phyloP scores from a whole-genome alignment of 257 asterid genomes.

The Solanum sparsipilum region DNA sequence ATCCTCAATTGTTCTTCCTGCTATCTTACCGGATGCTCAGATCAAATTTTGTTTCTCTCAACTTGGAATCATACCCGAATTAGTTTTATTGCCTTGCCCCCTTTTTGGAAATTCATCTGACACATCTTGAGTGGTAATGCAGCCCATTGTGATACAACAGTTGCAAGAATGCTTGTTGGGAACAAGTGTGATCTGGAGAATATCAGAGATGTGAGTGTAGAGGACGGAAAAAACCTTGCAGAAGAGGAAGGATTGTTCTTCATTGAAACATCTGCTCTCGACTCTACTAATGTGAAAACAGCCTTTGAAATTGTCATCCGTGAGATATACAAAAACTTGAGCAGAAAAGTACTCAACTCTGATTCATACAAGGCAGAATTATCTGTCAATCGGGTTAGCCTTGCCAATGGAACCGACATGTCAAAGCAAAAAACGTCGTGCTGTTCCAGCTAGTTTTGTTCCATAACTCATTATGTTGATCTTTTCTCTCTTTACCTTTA shows the following conservation, averaged over 20 bases:
- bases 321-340: conserved; percentile 51
- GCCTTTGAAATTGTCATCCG: conserved; percentile 63
- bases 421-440: conserved; percentile 53
- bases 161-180: conserved; percentile 60
- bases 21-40: not conserved
- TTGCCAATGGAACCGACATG: conserved; percentile 30
- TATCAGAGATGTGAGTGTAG: conserved; percentile 58
- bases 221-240: conserved; percentile 51
- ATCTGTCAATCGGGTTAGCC: conserved; percentile 43
- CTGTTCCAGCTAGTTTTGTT: conserved; percentile 36
- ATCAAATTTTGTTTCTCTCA: not conserved
- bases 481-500: not conserved
- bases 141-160: conserved; percentile 61
- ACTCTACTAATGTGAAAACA: conserved; percentile 46
- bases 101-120: not conserved
- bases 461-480: not conserved
- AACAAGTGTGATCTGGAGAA: conserved; percentile 63
- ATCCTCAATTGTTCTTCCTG: not conserved
- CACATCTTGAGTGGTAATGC: conserved; percentile 8
- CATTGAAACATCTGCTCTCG: conserved; percentile 66
- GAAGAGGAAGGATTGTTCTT: conserved; percentile 58
- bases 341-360: conserved; percentile 50
- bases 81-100: not conserved
- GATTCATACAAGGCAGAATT: conserved; percentile 61
- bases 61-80: not conserved